These are phyloP conservation scores for Stereocaulon alpinum DNA, from an alignment of 495 filamentous ascomycete genomes.

Conservation along the genomic window DNA sequence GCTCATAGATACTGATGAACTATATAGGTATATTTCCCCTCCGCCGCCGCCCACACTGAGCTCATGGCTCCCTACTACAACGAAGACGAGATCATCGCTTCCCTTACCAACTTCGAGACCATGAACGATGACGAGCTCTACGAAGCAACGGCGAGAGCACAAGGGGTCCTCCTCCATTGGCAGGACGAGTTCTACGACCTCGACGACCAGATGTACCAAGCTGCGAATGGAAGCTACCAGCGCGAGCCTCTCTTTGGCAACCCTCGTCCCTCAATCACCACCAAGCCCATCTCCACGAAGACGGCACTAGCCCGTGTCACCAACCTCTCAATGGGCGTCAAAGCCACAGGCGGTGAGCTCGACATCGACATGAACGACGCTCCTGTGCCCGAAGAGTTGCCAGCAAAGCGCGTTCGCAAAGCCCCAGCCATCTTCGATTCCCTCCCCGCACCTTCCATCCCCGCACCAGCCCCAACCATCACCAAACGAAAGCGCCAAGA, in stretches of 20 bases:
- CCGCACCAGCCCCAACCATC: not conserved
- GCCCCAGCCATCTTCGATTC: conserved; percentile 19
- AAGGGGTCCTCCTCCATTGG: conserved; percentile 43
- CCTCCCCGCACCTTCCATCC: not conserved
- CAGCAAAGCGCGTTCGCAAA: conserved; percentile 22
- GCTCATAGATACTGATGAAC: too few relatives aligned
- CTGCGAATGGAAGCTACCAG: not conserved
- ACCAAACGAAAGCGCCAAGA: not conserved
- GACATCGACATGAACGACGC: not conserved
- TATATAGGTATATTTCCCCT: not conserved
- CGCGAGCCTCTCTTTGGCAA: conserved; percentile 24
- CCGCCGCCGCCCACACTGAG: not conserved
- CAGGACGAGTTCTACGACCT: conserved; percentile 57
- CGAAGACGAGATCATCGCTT: not conserved
- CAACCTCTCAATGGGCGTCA: conserved; percentile 24
- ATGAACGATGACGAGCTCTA: conserved; percentile 32
- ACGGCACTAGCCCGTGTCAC: not conserved
- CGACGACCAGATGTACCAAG: conserved; percentile 41
- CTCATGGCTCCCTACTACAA: not conserved
- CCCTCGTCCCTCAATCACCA: conserved; percentile 13
- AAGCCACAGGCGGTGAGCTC: conserved; percentile 29
- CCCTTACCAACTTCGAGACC: not conserved
- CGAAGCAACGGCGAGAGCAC: conserved; percentile 40
- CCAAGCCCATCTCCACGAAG: conserved; percentile 22
- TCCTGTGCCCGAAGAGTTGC: not conserved